These are phyloP conservation scores for Sarcodon sp. DNA, from an alignment of 768 basidiomycete species.

Conservation along the genomic window DNA sequence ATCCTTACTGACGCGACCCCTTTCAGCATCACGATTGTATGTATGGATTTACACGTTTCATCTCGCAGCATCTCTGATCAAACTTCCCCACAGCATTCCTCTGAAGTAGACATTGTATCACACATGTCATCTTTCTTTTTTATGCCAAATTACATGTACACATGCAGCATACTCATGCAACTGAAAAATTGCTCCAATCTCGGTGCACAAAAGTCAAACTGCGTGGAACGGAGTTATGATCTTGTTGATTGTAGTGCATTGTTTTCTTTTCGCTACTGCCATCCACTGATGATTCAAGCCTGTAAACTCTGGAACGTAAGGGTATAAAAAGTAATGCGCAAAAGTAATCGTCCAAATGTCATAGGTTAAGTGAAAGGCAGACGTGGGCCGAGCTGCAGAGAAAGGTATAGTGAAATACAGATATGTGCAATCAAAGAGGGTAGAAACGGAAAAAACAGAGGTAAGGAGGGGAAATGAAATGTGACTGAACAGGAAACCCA, in stretches of 20 bases:
- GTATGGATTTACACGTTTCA: slow-evolving; percentile 15
- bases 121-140: slow-evolving; percentile 14
- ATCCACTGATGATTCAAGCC: too few relatives aligned
- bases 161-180: not conserved
- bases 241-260: too few relatives aligned
- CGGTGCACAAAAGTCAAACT: not conserved
- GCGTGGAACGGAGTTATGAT: too few relatives aligned
- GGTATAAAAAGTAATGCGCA: not conserved
- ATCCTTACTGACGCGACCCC: slow-evolving; percentile 3
- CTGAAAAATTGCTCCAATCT: not conserved
- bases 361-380: not conserved
- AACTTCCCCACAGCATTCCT: slow-evolving; percentile 50
- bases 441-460: slow-evolving; percentile 3
- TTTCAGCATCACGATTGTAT: slow-evolving; percentile 66
- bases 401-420: slow-evolving; percentile 11
- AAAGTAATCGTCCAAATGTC: not conserved
- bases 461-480: slow-evolving; percentile 3
- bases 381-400: not conserved
- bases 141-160: not conserved
- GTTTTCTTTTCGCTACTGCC: too few relatives aligned
- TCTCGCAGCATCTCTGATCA: slow-evolving; percentile 5
- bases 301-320: not conserved
- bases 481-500: slow-evolving; percentile 2
- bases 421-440: slow-evolving; percentile 4
- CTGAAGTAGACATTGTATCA: slow-evolving; percentile 64